Conservation (phyloP, 164 flowering plant genomes). For the Berberis vulgaris region DNA sequence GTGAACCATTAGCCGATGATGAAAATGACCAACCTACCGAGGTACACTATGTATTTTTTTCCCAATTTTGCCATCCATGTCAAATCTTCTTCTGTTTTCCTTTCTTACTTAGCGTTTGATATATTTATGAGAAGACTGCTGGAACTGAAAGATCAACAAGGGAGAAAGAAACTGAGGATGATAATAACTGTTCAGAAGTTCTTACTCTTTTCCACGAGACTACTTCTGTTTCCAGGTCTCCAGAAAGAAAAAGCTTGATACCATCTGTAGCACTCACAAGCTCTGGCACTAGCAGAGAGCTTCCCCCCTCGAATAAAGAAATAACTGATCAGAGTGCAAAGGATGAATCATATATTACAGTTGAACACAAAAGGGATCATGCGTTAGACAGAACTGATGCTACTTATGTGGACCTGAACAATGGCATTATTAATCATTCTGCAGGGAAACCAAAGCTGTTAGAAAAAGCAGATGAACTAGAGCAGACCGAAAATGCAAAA, state of each 20-base stretch:
- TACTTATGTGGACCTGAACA: conserved; percentile 22
- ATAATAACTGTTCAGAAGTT: conserved; percentile 37
- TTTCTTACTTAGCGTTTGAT: too few relatives aligned
- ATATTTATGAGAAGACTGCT: too few relatives aligned
- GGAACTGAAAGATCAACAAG: conserved; percentile 7
- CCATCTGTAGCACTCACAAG: conserved; percentile 18
- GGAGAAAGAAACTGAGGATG: conserved; percentile 26
- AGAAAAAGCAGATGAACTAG: conserved; percentile 16
- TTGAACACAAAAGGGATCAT: conserved; percentile 18
- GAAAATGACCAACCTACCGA: conserved; percentile 49
- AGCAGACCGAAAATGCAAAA: conserved; percentile 13
- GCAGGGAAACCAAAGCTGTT: conserved; percentile 11
- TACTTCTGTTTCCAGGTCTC: conserved; percentile 33
- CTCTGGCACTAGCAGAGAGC: conserved; percentile 31
- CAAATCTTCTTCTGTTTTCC: too few relatives aligned
- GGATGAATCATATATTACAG: conserved; percentile 26
- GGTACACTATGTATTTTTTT: conserved; percentile 21
- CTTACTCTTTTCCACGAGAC: conserved; percentile 38
- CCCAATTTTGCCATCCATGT: too few relatives aligned
- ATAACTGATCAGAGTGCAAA: conserved; percentile 16
- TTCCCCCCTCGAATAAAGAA: conserved; percentile 33
- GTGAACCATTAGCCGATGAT: conserved; percentile 34
- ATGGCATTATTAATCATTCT: conserved; percentile 17
- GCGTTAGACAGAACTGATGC: conserved; percentile 17
- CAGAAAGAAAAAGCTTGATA: conserved; percentile 25